Base-by-base conservation (phyloP, 1,284 basidiomycete genomes). In the Rhodotorula sp. region DNA sequence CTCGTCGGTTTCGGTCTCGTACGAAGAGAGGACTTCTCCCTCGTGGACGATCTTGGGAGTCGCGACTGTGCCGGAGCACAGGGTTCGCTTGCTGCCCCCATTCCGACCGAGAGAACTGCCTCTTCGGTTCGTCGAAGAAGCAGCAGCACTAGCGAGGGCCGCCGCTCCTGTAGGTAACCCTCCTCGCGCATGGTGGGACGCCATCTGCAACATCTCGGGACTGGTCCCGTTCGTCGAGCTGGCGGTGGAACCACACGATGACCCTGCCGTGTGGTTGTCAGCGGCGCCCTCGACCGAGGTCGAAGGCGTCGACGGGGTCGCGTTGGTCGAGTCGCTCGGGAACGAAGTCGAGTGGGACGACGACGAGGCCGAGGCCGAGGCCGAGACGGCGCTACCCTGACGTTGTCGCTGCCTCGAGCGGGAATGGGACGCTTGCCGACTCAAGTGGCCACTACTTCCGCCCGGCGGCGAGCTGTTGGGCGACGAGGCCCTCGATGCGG, bases 221-320 rank as follows among this genome's bases (percentile, higher is more conserved):
- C 52, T 57, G 20, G 63, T 64, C 3, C 63, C 54, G 18, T 43
- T 46, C 21, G 52, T 57, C 43, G 49, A 59, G 51, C 65, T 56
- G 14, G 61, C 63, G 52, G 52, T 26, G 4, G 56, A 34, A 5
- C 39, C 56, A 43, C 52, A 64, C 20, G 67, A 51, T 18, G 65
- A 60, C 39, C 16, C 16, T 10, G 52, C 58, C 29, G 49, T 31
- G 18, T 65, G 48, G n/a, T 62, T 12, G 54, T 29, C 21, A 3
- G 26, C 54, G 15, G 54, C 54, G n/a, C 58, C 65, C 34, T 72
- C 71, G 39, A 72, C 61, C 14, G 64, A 67, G 7, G 71, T 72
- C 23, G 71, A 66, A 18, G 71, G 71, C 23, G 71, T 70, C 23
- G 71, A 67, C 34, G 54, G 57, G 63, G 34, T 58, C 52, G 14